phyloP scores from a whole-genome alignment of 805 yeast genomes.

The Wickerhamiella siamensis region DNA sequence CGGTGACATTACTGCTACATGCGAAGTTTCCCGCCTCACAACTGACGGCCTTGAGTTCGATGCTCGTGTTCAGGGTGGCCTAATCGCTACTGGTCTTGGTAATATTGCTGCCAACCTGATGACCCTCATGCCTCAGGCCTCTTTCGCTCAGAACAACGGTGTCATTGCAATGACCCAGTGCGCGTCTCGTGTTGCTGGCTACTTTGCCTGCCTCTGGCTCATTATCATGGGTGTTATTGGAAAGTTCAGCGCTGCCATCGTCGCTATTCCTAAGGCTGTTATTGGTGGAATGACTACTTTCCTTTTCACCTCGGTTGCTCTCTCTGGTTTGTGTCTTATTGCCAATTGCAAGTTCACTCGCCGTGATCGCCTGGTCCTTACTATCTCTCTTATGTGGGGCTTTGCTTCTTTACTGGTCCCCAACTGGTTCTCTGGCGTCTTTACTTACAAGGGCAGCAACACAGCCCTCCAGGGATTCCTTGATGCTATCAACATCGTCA shows the following conservation, averaged over 20 bases:
- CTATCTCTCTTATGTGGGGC: conserved; percentile 49
- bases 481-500: conserved; percentile 48
- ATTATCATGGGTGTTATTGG: conserved; percentile 74
- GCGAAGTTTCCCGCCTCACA: conserved; percentile 71
- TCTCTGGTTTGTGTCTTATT: conserved; percentile 53
- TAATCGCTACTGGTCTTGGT: conserved; percentile 72
- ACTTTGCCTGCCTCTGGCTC: conserved; percentile 63
- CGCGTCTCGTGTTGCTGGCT: conserved; percentile 68
- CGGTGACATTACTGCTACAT: conserved; percentile 85
- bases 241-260: conserved; percentile 72
- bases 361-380: conserved; percentile 54
- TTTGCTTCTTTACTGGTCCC: conserved; percentile 49
- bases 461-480: conserved; percentile 40
- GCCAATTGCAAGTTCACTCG: conserved; percentile 39
- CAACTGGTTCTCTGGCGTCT: conserved; percentile 46
- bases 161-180: conserved; percentile 81
- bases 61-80: conserved; percentile 79
- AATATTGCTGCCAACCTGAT: conserved; percentile 59
- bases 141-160: conserved; percentile 88
- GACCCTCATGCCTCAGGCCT: conserved; percentile 77
- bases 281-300: conserved; percentile 78
- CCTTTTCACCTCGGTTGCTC: conserved; percentile 57
- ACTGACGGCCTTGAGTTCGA: conserved; percentile 71
- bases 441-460: conserved; percentile 50
- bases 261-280: conserved; percentile 59